Percentiles rank a stretch among this genome's conserved stretches.
These are phyloP conservation scores for Chenopodium suecicum DNA, from an alignment of 148 eudicot species.

Conservation along the genomic window DNA sequence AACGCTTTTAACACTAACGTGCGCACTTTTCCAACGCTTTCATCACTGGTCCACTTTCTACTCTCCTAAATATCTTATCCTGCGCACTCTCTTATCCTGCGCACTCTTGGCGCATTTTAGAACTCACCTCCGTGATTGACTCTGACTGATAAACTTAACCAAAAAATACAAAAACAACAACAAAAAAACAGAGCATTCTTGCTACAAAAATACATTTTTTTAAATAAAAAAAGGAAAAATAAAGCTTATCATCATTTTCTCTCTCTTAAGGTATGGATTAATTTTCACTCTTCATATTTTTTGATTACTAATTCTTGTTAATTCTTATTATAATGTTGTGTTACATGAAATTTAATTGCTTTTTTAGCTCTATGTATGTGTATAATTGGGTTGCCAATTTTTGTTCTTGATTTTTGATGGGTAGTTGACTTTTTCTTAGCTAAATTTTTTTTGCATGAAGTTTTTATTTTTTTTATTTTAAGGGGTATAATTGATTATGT, in stretches of 20 bases:
- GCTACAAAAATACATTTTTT: background rate
- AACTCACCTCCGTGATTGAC: background rate
- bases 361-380: background rate
- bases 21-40: conserved; percentile 19
- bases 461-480: background rate
- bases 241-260: background rate
- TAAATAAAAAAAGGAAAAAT: too few relatives aligned
- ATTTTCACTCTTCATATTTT: background rate
- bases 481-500: background rate
- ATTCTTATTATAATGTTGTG: background rate
- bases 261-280: background rate
- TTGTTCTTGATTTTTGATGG: conserved; percentile 23
- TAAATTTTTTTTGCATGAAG: background rate
- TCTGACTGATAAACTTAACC: background rate
- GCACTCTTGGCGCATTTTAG: conserved; percentile 14
- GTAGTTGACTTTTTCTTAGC: conserved; percentile 16
- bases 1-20: conserved; percentile 16
- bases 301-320: background rate
- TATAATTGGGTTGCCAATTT: conserved; percentile 7
- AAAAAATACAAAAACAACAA: background rate
- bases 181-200: conserved; percentile 3
- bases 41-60: background rate
- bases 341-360: background rate
- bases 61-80: background rate
- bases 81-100: background rate